Evolutionary conservation across 2,329 filamentous ascomycete species (phyloP).

Genomic region (Cercospora sp.): DNA sequence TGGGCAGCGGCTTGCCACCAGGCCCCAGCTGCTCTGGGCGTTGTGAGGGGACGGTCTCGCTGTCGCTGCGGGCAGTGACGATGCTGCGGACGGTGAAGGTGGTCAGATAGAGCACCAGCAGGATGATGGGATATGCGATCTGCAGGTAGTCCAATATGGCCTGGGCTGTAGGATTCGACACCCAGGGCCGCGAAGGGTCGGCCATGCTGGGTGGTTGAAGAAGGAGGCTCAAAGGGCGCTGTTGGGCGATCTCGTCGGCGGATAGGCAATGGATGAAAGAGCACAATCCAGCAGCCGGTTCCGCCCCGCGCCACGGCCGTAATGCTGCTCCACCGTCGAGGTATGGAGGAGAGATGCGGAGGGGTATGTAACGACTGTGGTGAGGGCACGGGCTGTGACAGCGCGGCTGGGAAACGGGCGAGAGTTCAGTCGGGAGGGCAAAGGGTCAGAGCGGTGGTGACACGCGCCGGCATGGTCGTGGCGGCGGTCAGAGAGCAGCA

Average conservation of each 20-base stretch:
- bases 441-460: neutral
- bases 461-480: constrained; percentile 5
- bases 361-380: neutral
- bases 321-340: neutral
- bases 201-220: constrained; percentile 19
- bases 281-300: neutral
- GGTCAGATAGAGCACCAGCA: constrained; percentile 64
- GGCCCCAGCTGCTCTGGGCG: constrained; percentile 64
- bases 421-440: constrained; percentile 1
- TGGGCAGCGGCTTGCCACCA: constrained; percentile 82
- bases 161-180: constrained; percentile 45
- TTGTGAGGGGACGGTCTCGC: constrained; percentile 42
- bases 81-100: constrained; percentile 64
- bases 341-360: neutral
- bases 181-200: constrained; percentile 31
- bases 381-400: neutral
- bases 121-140: constrained; percentile 62
- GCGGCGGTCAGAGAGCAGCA: neutral
- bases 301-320: neutral
- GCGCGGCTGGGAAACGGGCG: neutral
- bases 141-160: constrained; percentile 52
- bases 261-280: neutral
- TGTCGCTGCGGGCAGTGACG: constrained; percentile 50
- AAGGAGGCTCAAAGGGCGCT: neutral
- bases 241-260: neutral